phyloP scores from a whole-genome alignment of 108 stramenopile species.

The Aurantiochytrium sp. region DNA sequence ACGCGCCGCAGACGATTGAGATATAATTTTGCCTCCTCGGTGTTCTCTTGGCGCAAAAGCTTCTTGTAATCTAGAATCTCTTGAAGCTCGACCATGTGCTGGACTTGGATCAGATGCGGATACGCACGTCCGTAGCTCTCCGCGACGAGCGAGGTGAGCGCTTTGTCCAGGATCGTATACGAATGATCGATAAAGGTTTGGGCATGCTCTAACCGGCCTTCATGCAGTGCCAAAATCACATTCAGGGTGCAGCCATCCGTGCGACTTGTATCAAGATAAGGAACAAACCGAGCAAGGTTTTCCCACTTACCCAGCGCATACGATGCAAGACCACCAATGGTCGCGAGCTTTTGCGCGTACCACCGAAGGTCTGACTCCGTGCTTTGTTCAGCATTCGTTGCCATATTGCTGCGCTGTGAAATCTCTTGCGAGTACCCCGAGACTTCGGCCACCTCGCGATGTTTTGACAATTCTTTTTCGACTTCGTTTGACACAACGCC shows the following conservation, averaged over 20 bases:
- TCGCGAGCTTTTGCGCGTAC: conserved; percentile 37
- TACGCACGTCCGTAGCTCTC: conserved; percentile 82
- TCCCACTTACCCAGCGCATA: conserved; percentile 88
- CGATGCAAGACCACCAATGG: conserved; percentile 71
- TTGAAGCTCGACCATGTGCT: conserved; percentile 71
- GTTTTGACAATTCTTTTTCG: neutral
- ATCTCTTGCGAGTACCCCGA: neutral
- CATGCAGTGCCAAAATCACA: conserved; percentile 76
- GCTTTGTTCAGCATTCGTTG: neutral
- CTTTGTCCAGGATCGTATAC: conserved; percentile 35
- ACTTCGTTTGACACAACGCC: neutral
- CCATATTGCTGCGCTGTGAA: neutral
- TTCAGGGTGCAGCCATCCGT: conserved; percentile 80
- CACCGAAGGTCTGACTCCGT: neutral
- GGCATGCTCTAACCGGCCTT: conserved; percentile 37
- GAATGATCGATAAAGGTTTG: conserved; percentile 32
- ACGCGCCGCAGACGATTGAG: conserved; percentile 48
- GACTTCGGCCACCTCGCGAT: neutral
- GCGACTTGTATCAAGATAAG: conserved; percentile 10
- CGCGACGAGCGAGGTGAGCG: conserved; percentile 81
- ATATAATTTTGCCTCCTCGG: neutral
- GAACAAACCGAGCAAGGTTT: conserved; percentile 69
- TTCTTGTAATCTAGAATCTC: conserved; percentile 80
- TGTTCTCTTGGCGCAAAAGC: conserved; percentile 39
- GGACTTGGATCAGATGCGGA: conserved; percentile 78